Base-by-base conservation (phyloP, 768 basidiomycete species). In the Boletus patriciae region DNA sequence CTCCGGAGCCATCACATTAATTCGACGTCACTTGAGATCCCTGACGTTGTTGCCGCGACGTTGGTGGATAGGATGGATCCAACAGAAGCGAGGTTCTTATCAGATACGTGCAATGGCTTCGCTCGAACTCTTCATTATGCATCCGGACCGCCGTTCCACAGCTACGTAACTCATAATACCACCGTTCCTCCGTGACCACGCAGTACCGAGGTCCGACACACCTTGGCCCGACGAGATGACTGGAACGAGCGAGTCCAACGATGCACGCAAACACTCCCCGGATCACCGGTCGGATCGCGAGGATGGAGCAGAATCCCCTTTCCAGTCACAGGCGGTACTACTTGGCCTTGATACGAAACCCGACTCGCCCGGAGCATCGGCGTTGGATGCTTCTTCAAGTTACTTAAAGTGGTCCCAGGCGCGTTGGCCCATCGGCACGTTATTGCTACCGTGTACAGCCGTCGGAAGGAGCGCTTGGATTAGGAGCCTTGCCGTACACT, bases 11-110 rank as follows among this genome's bases (percentile, higher is more conserved):
- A 37, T 49, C 29, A 37, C 23, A 42, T 33, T 48, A 34, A 43
- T 36, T 5, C 48, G 40, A 41, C 41, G 41, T 59, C 40, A 42
- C 25, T 6, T 25, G 10, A 31, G n/a, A 27, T 52, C 23, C 10
- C 50, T 45, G 46, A 46, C 52, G 16, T 37, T 27, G 27, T 51
- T 52, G 15, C 46, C 25, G 48, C 37, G 43, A 62, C 31, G 46
- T 49, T 15, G 46, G 50, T 41, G 53, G 37, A 55, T 59, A n/a
- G n/a, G n/a, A n/a, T n/a, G n/a, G n/a, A n/a, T n/a, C 54, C 44
- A 18, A 13, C 23, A n/a, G 13, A 60, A 23, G 51, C 3, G 23
- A 23, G 25, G 23, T 42, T 45, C 55, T 58, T 54, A 12, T 34
- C n/a, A 6, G 29, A 44, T 41, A 3, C 27, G 37, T 15, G 38